Percentiles rank a stretch among this genome's conserved stretches.
Evolutionary conservation across 225 moss, liverwort and hornwort species (phyloP).

Genomic region (Marchantia polymorpha): DNA sequence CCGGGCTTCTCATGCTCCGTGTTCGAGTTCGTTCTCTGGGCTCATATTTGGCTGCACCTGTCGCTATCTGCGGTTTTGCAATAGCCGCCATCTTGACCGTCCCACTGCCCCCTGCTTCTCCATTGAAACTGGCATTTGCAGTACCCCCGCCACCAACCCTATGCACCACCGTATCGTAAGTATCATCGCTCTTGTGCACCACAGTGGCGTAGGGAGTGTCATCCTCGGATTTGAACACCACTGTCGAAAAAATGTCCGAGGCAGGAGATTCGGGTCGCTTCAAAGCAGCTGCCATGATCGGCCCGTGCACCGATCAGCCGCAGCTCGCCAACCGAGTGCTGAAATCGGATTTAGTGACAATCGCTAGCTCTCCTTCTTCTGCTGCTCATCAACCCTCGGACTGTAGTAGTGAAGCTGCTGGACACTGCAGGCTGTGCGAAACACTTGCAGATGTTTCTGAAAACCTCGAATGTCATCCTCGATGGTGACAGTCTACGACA

Average conservation of each 20-base stretch:
- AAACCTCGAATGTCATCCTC: too few relatives aligned
- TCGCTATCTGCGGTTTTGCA: slow-evolving; percentile 21
- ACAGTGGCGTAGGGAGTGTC: slow-evolving; percentile 60
- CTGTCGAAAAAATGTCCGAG: slow-evolving; percentile 75
- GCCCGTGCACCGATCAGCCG: background rate
- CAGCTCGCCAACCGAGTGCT: background rate
- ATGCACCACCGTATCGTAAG: slow-evolving; percentile 75
- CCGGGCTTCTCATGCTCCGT: slow-evolving; percentile 52
- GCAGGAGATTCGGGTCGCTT: slow-evolving; percentile 42
- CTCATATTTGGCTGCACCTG: slow-evolving; percentile 32
- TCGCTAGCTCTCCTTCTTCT: too few relatives aligned
- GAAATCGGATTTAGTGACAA: too few relatives aligned
- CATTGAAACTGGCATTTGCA: slow-evolving; percentile 43
- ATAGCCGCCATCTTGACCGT: slow-evolving; percentile 21
- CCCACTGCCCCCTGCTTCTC: slow-evolving; percentile 29
- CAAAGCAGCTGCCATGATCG: slow-evolving; percentile 12
- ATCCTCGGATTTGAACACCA: slow-evolving; percentile 72
- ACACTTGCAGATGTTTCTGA: too few relatives aligned
- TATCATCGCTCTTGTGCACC: slow-evolving; percentile 51
- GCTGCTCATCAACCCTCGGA: too few relatives aligned
- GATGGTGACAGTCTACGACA: too few relatives aligned
- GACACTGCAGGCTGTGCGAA: too few relatives aligned
- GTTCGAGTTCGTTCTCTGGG: slow-evolving; percentile 39
- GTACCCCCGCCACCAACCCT: slow-evolving; percentile 59
- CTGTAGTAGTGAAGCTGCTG: too few relatives aligned